These are phyloP conservation scores for Peronosclerospora sorghi DNA, from an alignment of 352 stramenopile species.

Conservation along the genomic window DNA sequence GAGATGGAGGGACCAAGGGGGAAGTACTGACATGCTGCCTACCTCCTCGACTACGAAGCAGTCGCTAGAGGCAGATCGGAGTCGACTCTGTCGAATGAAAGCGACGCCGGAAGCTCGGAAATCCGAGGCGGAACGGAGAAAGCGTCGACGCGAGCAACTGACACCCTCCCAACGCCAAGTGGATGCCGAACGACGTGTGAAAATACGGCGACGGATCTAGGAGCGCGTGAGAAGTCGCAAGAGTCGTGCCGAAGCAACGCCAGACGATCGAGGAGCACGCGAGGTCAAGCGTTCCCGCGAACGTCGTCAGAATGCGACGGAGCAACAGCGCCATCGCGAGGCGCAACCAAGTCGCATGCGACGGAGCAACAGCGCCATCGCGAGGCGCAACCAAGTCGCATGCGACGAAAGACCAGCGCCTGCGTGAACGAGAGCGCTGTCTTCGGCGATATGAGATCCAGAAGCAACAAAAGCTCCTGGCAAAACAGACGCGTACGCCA, in stretches of 20 bases:
- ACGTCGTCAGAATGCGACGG: constrained; percentile 36
- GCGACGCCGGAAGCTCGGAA: constrained; percentile 36
- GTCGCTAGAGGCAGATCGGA: constrained; percentile 44
- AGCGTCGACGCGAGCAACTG: constrained; percentile 41
- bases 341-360: too few species aligned
- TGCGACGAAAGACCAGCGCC: too few species aligned
- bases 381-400: constrained; percentile 45
- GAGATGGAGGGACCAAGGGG: neutral
- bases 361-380: too few species aligned
- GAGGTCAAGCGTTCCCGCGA: constrained; percentile 48
- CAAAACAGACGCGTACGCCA: too few species aligned
- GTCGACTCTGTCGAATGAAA: constrained; percentile 34
- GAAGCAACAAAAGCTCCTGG: too few species aligned
- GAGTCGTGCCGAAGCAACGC: too few species aligned
- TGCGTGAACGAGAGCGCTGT: constrained; percentile 60
- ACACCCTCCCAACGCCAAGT: constrained; percentile 54
- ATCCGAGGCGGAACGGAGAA: constrained; percentile 47
- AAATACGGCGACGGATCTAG: too few species aligned
- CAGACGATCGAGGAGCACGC: constrained; percentile 31
- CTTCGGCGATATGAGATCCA: constrained; percentile 51
- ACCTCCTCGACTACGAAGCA: constrained; percentile 12
- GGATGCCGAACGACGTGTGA: too few species aligned
- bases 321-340: too few species aligned
- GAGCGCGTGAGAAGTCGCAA: too few species aligned
- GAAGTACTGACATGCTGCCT: neutral